Evolutionary conservation across 139 green algal genomes (phyloP).

Genomic region (Chlamydomonas sphaeroides): DNA sequence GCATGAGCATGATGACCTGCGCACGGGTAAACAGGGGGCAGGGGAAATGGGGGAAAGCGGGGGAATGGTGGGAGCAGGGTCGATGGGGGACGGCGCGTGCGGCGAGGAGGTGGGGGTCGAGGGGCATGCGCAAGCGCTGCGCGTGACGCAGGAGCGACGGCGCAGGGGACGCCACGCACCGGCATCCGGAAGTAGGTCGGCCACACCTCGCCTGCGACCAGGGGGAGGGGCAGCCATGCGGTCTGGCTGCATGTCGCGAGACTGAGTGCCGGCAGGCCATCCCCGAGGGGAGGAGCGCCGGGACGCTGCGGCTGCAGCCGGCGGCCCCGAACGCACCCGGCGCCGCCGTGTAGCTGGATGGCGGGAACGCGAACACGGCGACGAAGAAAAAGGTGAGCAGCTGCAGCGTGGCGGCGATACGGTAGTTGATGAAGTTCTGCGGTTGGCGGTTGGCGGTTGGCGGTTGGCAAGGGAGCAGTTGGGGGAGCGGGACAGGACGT

Average conservation of each 20-base stretch:
- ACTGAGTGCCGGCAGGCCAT: too few relatives aligned
- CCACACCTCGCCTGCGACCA: constrained; percentile 1
- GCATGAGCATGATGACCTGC: constrained; percentile 87
- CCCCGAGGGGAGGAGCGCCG: too few relatives aligned
- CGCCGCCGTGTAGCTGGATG: constrained; percentile 59
- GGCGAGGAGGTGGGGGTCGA: too few relatives aligned
- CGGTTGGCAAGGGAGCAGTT: too few relatives aligned
- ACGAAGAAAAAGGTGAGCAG: constrained; percentile 87
- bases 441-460: too few relatives aligned
- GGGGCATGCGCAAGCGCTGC: too few relatives aligned
- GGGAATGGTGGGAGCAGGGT: not conserved
- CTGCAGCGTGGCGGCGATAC: constrained; percentile 64
- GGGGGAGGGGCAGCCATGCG: too few relatives aligned
- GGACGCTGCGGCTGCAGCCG: too few relatives aligned
- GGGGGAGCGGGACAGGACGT: too few relatives aligned
- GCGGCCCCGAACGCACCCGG: not conserved
- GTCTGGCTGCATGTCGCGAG: too few relatives aligned
- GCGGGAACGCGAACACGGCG: constrained; percentile 77
- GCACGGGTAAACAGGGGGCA: constrained; percentile 7
- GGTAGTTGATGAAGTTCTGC: constrained; percentile 88
- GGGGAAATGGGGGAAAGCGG: constrained; percentile 52
- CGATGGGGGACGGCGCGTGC: too few relatives aligned
- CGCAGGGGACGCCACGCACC: constrained; percentile 1
- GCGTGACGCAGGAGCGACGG: too few relatives aligned
- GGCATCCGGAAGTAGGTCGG: constrained; percentile 32